Conservation (phyloP, 1,139 yeast species). For the Yamadazyma sp. region DNA sequence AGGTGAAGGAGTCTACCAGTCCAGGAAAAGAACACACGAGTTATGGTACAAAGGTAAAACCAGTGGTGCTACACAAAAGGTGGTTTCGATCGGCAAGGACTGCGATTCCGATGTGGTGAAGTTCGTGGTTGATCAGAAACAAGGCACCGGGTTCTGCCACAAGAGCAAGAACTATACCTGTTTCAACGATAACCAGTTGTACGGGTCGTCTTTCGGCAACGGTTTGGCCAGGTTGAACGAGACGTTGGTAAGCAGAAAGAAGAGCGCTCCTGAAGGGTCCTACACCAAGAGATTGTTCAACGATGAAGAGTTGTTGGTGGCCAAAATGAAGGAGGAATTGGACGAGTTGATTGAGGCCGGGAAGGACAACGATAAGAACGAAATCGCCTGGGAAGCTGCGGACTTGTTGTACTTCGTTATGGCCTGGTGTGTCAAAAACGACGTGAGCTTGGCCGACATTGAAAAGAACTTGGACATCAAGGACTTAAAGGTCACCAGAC, state of each 20-base stretch:
- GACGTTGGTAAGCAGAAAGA: constrained; percentile 55
- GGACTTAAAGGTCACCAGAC: constrained; percentile 81
- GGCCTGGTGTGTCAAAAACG: constrained; percentile 81
- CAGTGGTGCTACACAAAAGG: constrained; percentile 87
- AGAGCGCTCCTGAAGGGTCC: constrained; percentile 82
- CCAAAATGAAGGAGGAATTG: constrained; percentile 94
- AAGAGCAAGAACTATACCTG: constrained; percentile 71
- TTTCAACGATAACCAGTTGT: constrained; percentile 51
- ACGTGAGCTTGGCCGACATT: constrained; percentile 76
- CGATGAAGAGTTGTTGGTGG: constrained; percentile 71
- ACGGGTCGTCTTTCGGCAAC: constrained; percentile 46
- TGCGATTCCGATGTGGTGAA: constrained; percentile 92
- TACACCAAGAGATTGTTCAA: constrained; percentile 85
- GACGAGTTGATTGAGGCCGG: constrained; percentile 92
- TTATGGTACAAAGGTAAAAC: constrained; percentile 96
- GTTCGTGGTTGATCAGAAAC: constrained; percentile 74
- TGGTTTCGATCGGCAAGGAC: constrained; percentile 67
- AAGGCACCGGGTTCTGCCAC: constrained; percentile 92
- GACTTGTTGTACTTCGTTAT: constrained; percentile 89
- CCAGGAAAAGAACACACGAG: constrained; percentile 77
- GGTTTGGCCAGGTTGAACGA: constrained; percentile 69
- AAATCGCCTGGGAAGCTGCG: constrained; percentile 96
- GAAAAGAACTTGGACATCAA: constrained; percentile 84
- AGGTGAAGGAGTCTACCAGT: constrained; percentile 88
- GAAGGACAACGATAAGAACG: constrained; percentile 44